A percentile compares a stretch with the other conserved stretches of the same genome.
Evolutionary conservation across 345 rosid genomes (phyloP).

Genomic region (Lepidium sativum): DNA sequence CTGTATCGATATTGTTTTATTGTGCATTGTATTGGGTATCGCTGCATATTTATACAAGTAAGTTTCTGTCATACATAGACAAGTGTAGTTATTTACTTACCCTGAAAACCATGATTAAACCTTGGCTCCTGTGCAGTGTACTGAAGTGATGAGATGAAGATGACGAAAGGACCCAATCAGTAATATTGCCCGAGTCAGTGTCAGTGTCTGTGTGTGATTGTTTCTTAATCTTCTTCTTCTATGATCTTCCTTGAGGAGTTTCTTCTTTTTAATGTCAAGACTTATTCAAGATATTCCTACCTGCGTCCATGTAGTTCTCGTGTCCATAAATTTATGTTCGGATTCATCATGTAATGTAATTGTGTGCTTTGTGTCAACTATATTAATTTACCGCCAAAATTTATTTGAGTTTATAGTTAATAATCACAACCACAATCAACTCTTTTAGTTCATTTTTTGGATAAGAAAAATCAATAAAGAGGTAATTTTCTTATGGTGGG

Average conservation of each 20-base stretch:
- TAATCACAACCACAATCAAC: too few relatives aligned
- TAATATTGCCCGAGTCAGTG: constrained; percentile 4
- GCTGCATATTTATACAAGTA: constrained; percentile 99
- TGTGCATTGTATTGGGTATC: constrained; percentile 83
- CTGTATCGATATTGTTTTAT: constrained; percentile 81
- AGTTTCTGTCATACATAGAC: constrained; percentile 25
- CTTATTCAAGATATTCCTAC: not conserved
- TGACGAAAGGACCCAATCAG: not conserved
- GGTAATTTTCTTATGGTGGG: too few relatives aligned
- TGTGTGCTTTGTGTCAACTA: not conserved
- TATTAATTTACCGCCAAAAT: not conserved
- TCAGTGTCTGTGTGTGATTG: constrained; percentile 2
- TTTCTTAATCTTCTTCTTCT: not conserved
- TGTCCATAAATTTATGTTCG: constrained; percentile 5
- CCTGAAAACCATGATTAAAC: not conserved
- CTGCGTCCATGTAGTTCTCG: not conserved
- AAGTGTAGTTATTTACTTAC: not conserved
- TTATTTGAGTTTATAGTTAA: too few relatives aligned
- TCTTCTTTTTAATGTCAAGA: not conserved
- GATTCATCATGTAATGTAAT: not conserved
- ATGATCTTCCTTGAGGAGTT: constrained; percentile 1
- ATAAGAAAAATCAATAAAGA: too few relatives aligned
- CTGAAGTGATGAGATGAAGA: constrained; percentile 46
- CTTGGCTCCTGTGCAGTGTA: constrained; percentile 42
- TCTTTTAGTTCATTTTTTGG: too few relatives aligned